Evolutionary conservation across 495 filamentous ascomycete species (phyloP).

Genomic region (Neurospora sp.): DNA sequence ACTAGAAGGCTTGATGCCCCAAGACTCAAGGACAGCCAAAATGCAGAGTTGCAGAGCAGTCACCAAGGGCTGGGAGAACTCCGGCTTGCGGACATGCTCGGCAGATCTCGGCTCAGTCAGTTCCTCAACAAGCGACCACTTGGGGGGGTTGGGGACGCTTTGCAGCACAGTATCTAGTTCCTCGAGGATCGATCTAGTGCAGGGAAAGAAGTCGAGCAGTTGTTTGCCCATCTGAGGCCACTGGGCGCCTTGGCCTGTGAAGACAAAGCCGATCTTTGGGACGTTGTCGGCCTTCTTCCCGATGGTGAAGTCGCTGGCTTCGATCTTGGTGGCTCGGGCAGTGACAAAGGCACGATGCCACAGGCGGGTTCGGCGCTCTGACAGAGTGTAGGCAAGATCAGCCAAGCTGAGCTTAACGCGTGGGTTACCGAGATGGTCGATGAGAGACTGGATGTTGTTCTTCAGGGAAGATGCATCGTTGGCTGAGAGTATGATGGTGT

Average conservation of each 20-base stretch:
- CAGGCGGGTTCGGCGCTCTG: background rate
- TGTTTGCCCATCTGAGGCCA: conserved; percentile 12
- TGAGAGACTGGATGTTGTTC: conserved; percentile 1
- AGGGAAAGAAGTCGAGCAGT: conserved; percentile 3
- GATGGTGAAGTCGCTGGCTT: background rate
- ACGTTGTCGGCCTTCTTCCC: background rate
- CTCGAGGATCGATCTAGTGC: background rate
- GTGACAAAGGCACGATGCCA: conserved; percentile 5
- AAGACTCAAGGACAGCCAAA: conserved; percentile 6
- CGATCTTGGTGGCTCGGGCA: background rate
- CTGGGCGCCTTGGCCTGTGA: conserved; percentile 14
- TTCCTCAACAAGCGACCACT: conserved; percentile 1
- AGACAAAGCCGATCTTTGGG: conserved; percentile 6
- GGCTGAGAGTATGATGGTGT: too few species aligned
- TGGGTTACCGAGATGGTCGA: conserved; percentile 15
- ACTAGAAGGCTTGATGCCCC: conserved; percentile 9
- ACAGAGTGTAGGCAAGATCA: background rate
- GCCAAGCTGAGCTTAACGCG: conserved; percentile 6
- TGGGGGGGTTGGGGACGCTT: background rate
- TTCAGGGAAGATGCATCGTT: too few species aligned
- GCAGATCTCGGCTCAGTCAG: background rate
- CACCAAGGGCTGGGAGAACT: conserved; percentile 11
- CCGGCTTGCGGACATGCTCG: conserved; percentile 1
- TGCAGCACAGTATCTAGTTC: conserved; percentile 6
- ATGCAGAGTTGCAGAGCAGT: conserved; percentile 18